phyloP scores from a whole-genome alignment of 768 basidiomycete species.

The Phlebiopsis flavidoalba region DNA sequence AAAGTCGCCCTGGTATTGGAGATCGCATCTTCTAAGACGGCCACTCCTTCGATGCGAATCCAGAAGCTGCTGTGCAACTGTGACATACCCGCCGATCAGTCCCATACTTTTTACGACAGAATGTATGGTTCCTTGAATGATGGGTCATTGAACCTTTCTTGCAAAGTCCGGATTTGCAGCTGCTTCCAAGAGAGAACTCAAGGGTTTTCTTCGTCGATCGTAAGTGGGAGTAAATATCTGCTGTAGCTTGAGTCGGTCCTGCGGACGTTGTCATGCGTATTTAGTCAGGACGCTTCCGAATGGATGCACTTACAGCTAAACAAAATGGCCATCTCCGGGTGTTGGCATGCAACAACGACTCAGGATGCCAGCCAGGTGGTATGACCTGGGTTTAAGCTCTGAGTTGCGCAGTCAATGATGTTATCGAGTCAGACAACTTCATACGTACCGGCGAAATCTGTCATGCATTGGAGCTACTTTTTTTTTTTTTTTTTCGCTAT shows the following conservation, averaged over 20 bases:
- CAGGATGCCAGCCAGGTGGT: slow-evolving; percentile 57
- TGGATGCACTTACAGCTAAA: slow-evolving; percentile 40
- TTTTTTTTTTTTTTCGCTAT: no score
- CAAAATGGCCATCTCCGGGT: slow-evolving; percentile 37
- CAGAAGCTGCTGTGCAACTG: slow-evolving; percentile 42
- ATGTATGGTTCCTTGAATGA: slow-evolving; percentile 36
- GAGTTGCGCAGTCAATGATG: background rate
- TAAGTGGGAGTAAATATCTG: slow-evolving; percentile 49
- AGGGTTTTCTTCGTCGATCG: slow-evolving; percentile 53
- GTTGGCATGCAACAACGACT: slow-evolving; percentile 63
- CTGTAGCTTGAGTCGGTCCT: slow-evolving; percentile 57
- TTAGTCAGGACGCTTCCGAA: background rate
- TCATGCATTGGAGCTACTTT: slow-evolving; percentile 47
- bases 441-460: slow-evolving; percentile 53
- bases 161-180: slow-evolving; percentile 63
- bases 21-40: slow-evolving; percentile 55
- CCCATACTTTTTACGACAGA: slow-evolving; percentile 34
- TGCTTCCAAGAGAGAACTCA: slow-evolving; percentile 55
- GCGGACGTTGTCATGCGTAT: background rate
- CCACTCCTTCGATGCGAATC: slow-evolving; percentile 55
- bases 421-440: background rate
- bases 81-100: slow-evolving; percentile 35
- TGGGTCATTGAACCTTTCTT: slow-evolving; percentile 38
- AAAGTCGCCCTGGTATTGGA: slow-evolving; percentile 51
- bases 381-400: slow-evolving; percentile 55